Evolutionary conservation across 2,329 filamentous ascomycete species (phyloP).

Genomic region (Malbranchea zuffiana): DNA sequence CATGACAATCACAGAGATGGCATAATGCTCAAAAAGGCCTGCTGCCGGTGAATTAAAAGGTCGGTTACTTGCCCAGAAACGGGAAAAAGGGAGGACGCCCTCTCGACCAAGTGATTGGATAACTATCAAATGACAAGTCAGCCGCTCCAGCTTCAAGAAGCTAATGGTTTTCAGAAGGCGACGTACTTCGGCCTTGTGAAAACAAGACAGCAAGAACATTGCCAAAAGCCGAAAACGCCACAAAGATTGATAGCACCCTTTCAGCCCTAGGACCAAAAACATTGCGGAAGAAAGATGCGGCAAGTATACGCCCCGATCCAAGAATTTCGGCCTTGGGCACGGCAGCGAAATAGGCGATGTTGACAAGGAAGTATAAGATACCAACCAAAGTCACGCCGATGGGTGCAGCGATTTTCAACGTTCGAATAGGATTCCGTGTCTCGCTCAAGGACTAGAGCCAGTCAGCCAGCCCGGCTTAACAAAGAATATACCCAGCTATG

Average conservation of each 20-base stretch:
- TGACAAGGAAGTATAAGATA: constrained; percentile 47
- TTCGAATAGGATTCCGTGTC: constrained; percentile 47
- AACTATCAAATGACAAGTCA: constrained; percentile 17
- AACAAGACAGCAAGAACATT: constrained; percentile 51
- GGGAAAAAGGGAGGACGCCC: constrained; percentile 54
- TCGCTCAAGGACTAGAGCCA: constrained; percentile 38
- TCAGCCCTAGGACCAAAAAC: constrained; percentile 48
- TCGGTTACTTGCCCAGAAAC: constrained; percentile 58
- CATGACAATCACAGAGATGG: constrained; percentile 54
- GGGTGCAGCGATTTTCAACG: constrained; percentile 47
- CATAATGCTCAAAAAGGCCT: constrained; percentile 51
- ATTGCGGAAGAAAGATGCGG: constrained; percentile 49
- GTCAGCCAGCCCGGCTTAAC: constrained; percentile 16
- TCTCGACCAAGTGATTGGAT: constrained; percentile 56
- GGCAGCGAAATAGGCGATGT: constrained; percentile 50
- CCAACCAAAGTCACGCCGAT: constrained; percentile 45
- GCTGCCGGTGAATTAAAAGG: constrained; percentile 56
- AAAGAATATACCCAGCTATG: neutral
- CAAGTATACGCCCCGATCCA: constrained; percentile 44
- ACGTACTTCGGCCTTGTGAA: constrained; percentile 32
- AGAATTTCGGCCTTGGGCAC: constrained; percentile 47
- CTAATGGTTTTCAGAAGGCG: constrained; percentile 1
- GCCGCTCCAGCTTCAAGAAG: constrained; percentile 4
- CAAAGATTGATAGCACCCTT: constrained; percentile 49
- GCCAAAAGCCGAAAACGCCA: constrained; percentile 51